These are phyloP conservation scores for Ilex asprella DNA, from an alignment of 257 asterid genomes.

Conservation along the genomic window DNA sequence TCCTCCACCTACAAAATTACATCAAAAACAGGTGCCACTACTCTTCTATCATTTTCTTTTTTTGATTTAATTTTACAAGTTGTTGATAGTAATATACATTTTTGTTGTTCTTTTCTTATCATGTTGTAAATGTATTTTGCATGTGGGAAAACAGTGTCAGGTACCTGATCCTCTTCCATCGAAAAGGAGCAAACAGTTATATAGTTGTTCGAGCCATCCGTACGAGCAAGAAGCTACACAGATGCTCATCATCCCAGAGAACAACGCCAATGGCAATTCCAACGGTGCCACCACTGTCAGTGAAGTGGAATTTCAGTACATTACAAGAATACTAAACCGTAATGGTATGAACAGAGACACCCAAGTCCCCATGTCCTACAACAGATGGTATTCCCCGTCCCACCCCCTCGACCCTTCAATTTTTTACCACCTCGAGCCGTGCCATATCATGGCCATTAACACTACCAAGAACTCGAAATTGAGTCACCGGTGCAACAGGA, in stretches of 20 bases:
- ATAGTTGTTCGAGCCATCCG: slow-evolving; percentile 54
- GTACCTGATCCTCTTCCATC: slow-evolving; percentile 49
- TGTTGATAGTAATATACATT: no score
- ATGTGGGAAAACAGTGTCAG: slow-evolving; percentile 32
- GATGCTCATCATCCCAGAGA: slow-evolving; percentile 23
- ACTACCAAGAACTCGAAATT: slow-evolving; percentile 15
- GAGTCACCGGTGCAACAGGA: slow-evolving; percentile 45
- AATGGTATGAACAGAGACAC: slow-evolving; percentile 33
- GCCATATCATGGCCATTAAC: slow-evolving; percentile 17
- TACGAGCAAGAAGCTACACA: slow-evolving; percentile 20
- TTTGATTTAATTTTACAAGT: no score
- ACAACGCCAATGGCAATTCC: slow-evolving; percentile 21
- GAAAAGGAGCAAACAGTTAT: slow-evolving; percentile 60
- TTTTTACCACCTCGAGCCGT: slow-evolving; percentile 70
- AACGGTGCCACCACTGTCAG: slow-evolving; percentile 29
- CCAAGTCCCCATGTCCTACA: slow-evolving; percentile 33
- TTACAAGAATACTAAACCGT: slow-evolving; percentile 57
- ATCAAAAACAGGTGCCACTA: slow-evolving; percentile 53
- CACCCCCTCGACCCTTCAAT: slow-evolving; percentile 82
- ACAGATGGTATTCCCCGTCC: slow-evolving; percentile 37
- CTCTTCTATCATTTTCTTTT: no score
- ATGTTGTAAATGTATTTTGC: background rate
- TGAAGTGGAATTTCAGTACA: slow-evolving; percentile 36
- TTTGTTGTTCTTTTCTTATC: no score
- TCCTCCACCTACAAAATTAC: slow-evolving; percentile 45